Evolutionary conservation across 257 asterid genomes (phyloP).

Genomic region (Lavandula angustifolia): DNA sequence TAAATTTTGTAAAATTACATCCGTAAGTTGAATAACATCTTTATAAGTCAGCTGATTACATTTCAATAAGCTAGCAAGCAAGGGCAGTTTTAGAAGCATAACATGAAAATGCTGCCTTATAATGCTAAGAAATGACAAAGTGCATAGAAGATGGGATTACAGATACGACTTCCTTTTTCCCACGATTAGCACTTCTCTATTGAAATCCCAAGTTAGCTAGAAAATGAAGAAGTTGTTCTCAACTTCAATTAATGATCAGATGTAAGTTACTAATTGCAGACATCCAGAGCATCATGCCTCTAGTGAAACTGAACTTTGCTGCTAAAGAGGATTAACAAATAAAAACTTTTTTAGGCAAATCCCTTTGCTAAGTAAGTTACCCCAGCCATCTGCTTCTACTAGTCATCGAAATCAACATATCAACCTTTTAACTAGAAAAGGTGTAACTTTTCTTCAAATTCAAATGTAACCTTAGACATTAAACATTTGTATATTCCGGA

Average conservation of each 20-base stretch:
- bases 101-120: neutral
- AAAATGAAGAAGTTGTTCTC: neutral
- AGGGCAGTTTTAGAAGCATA: constrained; percentile 2
- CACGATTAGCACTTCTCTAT: neutral
- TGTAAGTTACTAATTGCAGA: neutral
- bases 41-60: neutral
- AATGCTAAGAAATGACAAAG: neutral
- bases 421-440: constrained; percentile 11
- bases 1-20: too few species aligned
- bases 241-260: neutral
- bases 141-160: neutral
- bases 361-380: neutral
- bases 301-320: neutral
- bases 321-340: neutral
- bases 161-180: neutral
- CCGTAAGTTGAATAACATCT: neutral
- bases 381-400: constrained; percentile 1
- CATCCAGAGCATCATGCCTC: neutral
- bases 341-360: neutral
- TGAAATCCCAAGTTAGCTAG: neutral
- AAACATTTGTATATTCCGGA: neutral
- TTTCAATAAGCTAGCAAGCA: constrained; percentile 1
- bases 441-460: neutral
- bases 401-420: neutral
- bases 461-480: constrained; percentile 1